Conservation (phyloP, 2,329 filamentous ascomycete genomes). For the Corniculantispora saksenae region DNA sequence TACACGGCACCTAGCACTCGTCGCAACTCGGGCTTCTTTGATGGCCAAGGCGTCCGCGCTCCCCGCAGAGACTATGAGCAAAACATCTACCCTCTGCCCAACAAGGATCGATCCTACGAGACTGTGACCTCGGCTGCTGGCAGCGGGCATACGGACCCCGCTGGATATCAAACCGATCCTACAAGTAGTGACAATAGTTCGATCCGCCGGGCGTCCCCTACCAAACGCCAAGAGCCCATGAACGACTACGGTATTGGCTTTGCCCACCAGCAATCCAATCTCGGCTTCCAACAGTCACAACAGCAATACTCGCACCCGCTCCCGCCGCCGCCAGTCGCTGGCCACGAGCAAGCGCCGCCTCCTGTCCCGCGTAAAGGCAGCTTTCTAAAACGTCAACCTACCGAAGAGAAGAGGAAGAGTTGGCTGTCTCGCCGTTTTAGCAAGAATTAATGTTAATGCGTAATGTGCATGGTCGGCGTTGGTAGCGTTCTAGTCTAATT, state of each 20-base stretch:
- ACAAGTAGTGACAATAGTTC: slow-evolving; percentile 90
- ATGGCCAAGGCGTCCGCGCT: slow-evolving; percentile 37
- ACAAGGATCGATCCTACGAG: slow-evolving; percentile 81
- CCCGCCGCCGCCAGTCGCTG: slow-evolving; percentile 29
- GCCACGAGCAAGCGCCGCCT: slow-evolving; percentile 20
- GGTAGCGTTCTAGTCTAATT: slow-evolving; percentile 27
- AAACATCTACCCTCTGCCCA: slow-evolving; percentile 54
- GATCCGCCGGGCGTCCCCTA: slow-evolving; percentile 69
- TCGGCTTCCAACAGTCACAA: slow-evolving; percentile 32
- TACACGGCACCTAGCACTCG: slow-evolving; percentile 30
- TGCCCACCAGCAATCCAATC: slow-evolving; percentile 43
- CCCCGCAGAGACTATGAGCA: slow-evolving; percentile 16
- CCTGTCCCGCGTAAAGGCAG: slow-evolving; percentile 32
- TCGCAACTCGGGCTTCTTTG: slow-evolving; percentile 43
- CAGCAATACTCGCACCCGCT: slow-evolving; percentile 21
- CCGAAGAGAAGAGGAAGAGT: slow-evolving; percentile 77
- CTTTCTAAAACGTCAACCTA: slow-evolving; percentile 31
- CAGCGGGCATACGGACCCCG: slow-evolving; percentile 73
- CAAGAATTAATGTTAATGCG: slow-evolving; percentile 45
- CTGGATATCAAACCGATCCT: slow-evolving; percentile 81
- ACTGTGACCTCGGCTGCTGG: slow-evolving; percentile 78
- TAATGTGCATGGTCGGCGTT: slow-evolving; percentile 30
- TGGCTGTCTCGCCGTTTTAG: slow-evolving; percentile 86
- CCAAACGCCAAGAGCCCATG: slow-evolving; percentile 53
- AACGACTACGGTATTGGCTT: slow-evolving; percentile 68